Conservation (phyloP, 768 basidiomycete species). For the Collybiopsis confluens region DNA sequence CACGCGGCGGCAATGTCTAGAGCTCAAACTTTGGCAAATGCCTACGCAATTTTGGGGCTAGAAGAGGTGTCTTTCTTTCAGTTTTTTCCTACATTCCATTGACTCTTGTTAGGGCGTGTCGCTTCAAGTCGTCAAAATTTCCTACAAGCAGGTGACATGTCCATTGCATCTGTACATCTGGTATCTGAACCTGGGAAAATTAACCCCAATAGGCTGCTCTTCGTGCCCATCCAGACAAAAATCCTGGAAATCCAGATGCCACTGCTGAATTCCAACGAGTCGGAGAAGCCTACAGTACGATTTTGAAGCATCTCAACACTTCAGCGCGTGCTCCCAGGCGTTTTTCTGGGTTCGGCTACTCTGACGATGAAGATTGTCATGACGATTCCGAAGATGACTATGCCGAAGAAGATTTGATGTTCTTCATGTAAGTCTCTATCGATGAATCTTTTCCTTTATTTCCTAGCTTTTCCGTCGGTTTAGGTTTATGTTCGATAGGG, state of each 20-base stretch:
- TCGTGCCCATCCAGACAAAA: constrained; percentile 75
- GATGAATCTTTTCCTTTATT: constrained; percentile 28
- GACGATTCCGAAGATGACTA: constrained; percentile 29
- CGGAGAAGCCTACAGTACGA: constrained; percentile 61
- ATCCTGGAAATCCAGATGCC: constrained; percentile 58
- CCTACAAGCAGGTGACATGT: constrained; percentile 59
- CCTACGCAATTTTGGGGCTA: constrained; percentile 45
- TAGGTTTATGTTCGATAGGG: constrained; percentile 47
- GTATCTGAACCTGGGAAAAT: no score
- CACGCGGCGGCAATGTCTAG: neutral
- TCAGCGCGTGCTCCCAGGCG: constrained; percentile 19
- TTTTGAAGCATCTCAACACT: constrained; percentile 51
- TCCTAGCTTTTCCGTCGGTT: constrained; percentile 6
- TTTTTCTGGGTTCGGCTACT: constrained; percentile 9
- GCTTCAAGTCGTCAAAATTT: constrained; percentile 58
- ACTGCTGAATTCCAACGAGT: constrained; percentile 68
- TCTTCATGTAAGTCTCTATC: constrained; percentile 35
- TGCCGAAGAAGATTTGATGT: constrained; percentile 31
- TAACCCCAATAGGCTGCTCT: constrained; percentile 71
- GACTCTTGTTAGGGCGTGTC: constrained; percentile 44
- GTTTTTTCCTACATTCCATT: constrained; percentile 6
- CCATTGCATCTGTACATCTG: neutral
- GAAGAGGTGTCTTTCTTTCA: constrained; percentile 37
- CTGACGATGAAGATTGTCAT: constrained; percentile 25
- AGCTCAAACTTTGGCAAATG: constrained; percentile 19